Evolutionary conservation across 306 rosid species (phyloP).

Genomic region (Rosa multiflora): DNA sequence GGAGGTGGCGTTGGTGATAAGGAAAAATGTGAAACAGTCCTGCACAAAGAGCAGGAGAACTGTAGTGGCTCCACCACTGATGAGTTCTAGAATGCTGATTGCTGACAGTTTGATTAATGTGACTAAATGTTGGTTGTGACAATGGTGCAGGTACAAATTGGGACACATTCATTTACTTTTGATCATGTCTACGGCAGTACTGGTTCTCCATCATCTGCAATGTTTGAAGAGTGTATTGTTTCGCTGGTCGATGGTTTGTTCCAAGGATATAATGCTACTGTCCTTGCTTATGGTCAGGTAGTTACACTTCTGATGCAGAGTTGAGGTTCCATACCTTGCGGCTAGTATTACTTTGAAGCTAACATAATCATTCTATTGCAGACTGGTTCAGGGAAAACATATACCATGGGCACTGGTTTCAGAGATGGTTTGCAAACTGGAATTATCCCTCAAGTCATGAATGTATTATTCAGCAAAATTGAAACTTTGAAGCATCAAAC

Average conservation of each 20-base stretch:
- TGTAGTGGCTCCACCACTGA: neutral
- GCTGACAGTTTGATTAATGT: neutral
- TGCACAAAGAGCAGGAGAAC: neutral
- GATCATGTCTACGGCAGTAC: conserved; percentile 99
- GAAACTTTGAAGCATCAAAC: conserved; percentile 73
- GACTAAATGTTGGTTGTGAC: conserved; percentile 25
- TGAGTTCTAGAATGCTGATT: neutral
- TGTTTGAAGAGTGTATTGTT: conserved; percentile 89
- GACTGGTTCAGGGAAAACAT: conserved; percentile 99
- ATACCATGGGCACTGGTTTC: conserved; percentile 99
- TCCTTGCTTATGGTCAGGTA: conserved; percentile 99
- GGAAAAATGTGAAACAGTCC: neutral
- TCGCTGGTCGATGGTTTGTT: conserved; percentile 92
- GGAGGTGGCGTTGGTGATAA: neutral
- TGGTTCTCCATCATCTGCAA: conserved; percentile 69
- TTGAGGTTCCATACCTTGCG: conserved; percentile 13
- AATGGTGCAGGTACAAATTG: conserved; percentile 83
- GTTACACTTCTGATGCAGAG: conserved; percentile 6
- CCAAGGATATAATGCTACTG: conserved; percentile 99
- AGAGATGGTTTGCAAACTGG: conserved; percentile 82
- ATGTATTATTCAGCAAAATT: conserved; percentile 80
- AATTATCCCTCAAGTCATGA: conserved; percentile 92
- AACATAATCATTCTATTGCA: conserved; percentile 54
- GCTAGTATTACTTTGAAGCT: conserved; percentile 27
- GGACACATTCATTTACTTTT: conserved; percentile 91